phyloP scores from a whole-genome alignment of 768 basidiomycete species.

The Xanthoconium purpureum region DNA sequence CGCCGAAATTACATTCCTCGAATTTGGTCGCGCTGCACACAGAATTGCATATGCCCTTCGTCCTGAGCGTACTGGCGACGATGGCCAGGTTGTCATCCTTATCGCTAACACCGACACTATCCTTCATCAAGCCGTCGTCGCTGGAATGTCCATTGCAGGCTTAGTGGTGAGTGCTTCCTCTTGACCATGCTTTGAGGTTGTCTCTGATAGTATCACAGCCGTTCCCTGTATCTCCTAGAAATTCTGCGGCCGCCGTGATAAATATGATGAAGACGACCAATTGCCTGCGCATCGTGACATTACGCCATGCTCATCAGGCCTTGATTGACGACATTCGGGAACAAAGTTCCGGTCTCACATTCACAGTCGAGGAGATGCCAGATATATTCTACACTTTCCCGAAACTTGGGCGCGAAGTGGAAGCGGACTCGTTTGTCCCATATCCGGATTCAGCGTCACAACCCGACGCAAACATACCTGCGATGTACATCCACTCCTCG shows the following conservation, averaged over 20 bases:
- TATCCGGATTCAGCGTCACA: slow-evolving; percentile 7
- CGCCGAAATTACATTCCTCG: slow-evolving; percentile 1
- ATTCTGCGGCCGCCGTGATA: slow-evolving; percentile 17
- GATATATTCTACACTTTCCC: slow-evolving; percentile 33
- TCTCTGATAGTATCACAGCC: slow-evolving; percentile 7
- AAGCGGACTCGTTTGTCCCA: slow-evolving; percentile 7
- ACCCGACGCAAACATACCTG: not conserved
- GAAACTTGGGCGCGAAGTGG: slow-evolving; percentile 25
- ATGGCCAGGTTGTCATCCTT: not conserved
- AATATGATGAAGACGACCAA: slow-evolving; percentile 17
- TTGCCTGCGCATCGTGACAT: slow-evolving; percentile 19
- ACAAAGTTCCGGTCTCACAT: not conserved
- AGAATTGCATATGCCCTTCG: not conserved
- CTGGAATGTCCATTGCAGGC: not conserved
- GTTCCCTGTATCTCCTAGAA: slow-evolving; percentile 21
- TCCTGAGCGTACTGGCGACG: not conserved
- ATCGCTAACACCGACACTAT: not conserved
- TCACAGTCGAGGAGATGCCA: slow-evolving; percentile 12
- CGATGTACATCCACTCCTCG: slow-evolving; percentile 19
- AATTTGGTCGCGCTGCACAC: slow-evolving; percentile 2
- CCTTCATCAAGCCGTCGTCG: not conserved
- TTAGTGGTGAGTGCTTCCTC: not conserved
- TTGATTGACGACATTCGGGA: slow-evolving; percentile 10
- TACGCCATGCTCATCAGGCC: slow-evolving; percentile 3
- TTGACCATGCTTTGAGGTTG: not conserved